Base-by-base conservation (phyloP, 169 alveolate species). In the Hepatocystis sp. region DNA sequence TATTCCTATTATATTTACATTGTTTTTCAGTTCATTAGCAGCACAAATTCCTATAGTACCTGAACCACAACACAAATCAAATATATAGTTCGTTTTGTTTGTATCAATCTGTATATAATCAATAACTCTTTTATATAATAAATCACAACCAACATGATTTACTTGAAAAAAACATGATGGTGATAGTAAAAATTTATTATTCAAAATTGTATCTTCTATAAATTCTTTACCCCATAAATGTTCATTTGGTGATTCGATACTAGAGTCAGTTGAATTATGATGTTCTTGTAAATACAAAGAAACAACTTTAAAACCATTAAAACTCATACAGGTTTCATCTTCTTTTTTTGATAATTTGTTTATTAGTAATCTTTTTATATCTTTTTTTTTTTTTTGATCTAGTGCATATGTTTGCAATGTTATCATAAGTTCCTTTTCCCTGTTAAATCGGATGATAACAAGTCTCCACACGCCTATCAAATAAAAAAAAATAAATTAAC, bases 81-180 rank as follows among this genome's bases (percentile, higher is more conserved):
- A 81, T 25, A 81, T 60, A 34, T 81, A 81, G 40, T 81, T 81
- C 56, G 60, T 61, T 21, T 47, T 49, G 2, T 64, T 64, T 17
- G 60, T 55, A 32, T 55, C 30, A 47, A 36, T 81, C 25, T 61
- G 46, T 63, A 81, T 64, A 53, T 81, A 81, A 28, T 63, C 61
- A 49, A 81, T 81, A 39, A 81, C 84, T 28, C 34, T 61, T 21
- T 60, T 63, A 56, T 81, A 81, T 63, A 81, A 65, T 51, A 81
- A 23, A 51, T 81, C 84, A 47, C 89, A 81, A 30, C 89, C 63
- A 21, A n/a, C 19, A 63, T 64, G 89, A 56, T 81, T 81, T 2
- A 81, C 84, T 61, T 81, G 89, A 81, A 81, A 81, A 81, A 81
- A 81, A 81, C 84, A 81, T 5, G 89, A 60, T 15, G 89, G 89